These are phyloP conservation scores for Pelargonium cotyledonis DNA, from an alignment of 441 rosid genomes.

Conservation along the genomic window DNA sequence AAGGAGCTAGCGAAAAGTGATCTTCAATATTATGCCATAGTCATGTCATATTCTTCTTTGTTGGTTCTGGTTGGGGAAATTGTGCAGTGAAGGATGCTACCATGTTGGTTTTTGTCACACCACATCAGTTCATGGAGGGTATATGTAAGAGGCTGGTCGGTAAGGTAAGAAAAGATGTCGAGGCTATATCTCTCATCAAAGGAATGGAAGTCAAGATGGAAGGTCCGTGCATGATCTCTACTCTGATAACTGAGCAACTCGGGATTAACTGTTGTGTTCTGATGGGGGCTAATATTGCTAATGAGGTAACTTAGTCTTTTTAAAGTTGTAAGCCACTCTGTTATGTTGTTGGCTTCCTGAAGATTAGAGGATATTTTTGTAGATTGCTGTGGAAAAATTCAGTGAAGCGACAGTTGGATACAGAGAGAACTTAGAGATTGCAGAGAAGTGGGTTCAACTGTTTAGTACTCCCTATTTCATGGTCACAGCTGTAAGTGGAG, in stretches of 20 bases:
- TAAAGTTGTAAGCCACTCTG: constrained; percentile 3
- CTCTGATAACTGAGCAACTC: constrained; percentile 64
- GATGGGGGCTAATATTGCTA: constrained; percentile 97
- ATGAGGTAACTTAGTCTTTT: constrained; percentile 45
- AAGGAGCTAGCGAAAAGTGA: not conserved
- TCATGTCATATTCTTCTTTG: not conserved
- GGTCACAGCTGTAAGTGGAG: constrained; percentile 70
- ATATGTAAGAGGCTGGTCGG: constrained; percentile 78
- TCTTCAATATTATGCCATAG: not conserved
- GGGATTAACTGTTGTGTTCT: constrained; percentile 76
- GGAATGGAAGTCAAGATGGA: constrained; percentile 95
- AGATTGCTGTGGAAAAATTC: constrained; percentile 88
- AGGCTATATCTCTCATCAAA: constrained; percentile 86
- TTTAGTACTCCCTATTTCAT: constrained; percentile 77
- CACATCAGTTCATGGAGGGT: constrained; percentile 91
- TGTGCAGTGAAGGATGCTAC: constrained; percentile 74
- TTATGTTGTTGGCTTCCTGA: constrained; percentile 17
- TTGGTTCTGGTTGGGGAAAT: constrained; percentile 2
- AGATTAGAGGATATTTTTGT: constrained; percentile 17
- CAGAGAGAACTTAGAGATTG: constrained; percentile 51
- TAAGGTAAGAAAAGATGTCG: constrained; percentile 51
- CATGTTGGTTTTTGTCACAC: constrained; percentile 92
- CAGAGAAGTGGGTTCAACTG: constrained; percentile 81
- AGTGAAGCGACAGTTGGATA: constrained; percentile 97
- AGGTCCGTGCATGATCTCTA: constrained; percentile 94